Evolutionary conservation across 2,329 filamentous ascomycete species (phyloP), one percentile per base, ranked within the genome.

Genomic region (Stachybotrys chartarum): DNA sequence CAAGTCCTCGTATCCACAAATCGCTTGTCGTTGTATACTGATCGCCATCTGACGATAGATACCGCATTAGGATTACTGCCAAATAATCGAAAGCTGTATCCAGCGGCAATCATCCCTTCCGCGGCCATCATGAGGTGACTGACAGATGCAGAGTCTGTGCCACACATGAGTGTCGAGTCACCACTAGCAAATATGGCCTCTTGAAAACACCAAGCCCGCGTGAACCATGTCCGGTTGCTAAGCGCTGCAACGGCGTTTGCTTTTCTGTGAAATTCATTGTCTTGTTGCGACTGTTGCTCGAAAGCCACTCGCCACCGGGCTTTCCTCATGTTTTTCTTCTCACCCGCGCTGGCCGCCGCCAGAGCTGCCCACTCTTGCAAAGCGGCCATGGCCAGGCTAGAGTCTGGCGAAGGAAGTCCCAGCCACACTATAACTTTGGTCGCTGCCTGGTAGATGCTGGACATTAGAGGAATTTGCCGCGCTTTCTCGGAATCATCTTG

Each of bases 401-500:
- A 50, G 17, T 50, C 18, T 30, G 5, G 11, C 5, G 47, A 50
- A 6, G 12, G 17, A 30, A 30, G 47, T 0, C 61, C 61, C 0
- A 63, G 46, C 60, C 60, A 63, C 1, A 63, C 60, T 3, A 56
- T 54, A 0, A 63, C 61, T 0, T 12, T 18, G 0, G 52, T 57
- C 0, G 61, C 61, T 0, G 55, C 14, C 0, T 59, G 59, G 5
- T 63, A 63, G 1, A 63, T 63, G 7, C 55, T 48, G 3, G 55
- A 55, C 61, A 63, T 63, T 0, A 63, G 46, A 0, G 54, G 56
- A 1, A 63, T 61, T 18, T 63, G 61, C 1, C 60, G 58, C 0
- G 59, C 58, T 17, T 61, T 52, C 10, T 63, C 61, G 18, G 56
- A 51, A 0, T 60, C 50, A 6, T 63, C 54, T 1, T 59, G 59